These are phyloP conservation scores for Beauveria brongniartii DNA, from an alignment of 2,329 filamentous ascomycete genomes.

Conservation along the genomic window DNA sequence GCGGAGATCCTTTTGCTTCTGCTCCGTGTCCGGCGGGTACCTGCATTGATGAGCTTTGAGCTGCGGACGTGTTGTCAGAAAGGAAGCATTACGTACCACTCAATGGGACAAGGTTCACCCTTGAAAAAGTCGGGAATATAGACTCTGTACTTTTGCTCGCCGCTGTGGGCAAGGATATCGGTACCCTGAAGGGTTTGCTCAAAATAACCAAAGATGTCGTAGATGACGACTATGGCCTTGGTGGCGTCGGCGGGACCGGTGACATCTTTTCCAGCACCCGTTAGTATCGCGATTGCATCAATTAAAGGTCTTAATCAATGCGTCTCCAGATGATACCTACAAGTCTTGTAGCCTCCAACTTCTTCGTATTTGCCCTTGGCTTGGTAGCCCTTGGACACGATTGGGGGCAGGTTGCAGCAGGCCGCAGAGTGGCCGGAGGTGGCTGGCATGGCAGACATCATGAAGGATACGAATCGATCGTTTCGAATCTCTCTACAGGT, in stretches of 20 bases:
- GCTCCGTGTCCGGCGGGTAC: constrained; percentile 55
- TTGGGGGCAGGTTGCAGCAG: constrained; percentile 52
- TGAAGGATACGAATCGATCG: not conserved
- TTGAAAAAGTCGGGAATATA: constrained; percentile 92
- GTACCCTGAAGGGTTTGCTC: constrained; percentile 63
- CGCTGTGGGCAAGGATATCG: constrained; percentile 52
- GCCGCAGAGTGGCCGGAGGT: constrained; percentile 46
- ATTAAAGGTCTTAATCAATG: too few species aligned
- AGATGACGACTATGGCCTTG: constrained; percentile 43
- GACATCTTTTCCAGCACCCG: constrained; percentile 29
- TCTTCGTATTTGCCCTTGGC: constrained; percentile 49
- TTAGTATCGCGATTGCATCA: constrained; percentile 6
- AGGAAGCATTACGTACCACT: constrained; percentile 28
- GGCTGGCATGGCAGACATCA: constrained; percentile 43
- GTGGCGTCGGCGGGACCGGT: constrained; percentile 38
- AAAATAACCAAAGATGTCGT: constrained; percentile 61
- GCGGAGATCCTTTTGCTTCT: constrained; percentile 52
- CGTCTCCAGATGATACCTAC: constrained; percentile 18
- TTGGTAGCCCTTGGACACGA: constrained; percentile 47
- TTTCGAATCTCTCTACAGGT: not conserved
- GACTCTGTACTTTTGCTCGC: constrained; percentile 64
- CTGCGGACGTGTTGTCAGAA: not conserved
- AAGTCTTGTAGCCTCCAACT: constrained; percentile 47
- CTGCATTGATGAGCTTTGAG: constrained; percentile 20
- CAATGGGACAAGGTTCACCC: constrained; percentile 55